Conservation (phyloP, 768 basidiomycete species). For the Lactifluus volemus region DNA sequence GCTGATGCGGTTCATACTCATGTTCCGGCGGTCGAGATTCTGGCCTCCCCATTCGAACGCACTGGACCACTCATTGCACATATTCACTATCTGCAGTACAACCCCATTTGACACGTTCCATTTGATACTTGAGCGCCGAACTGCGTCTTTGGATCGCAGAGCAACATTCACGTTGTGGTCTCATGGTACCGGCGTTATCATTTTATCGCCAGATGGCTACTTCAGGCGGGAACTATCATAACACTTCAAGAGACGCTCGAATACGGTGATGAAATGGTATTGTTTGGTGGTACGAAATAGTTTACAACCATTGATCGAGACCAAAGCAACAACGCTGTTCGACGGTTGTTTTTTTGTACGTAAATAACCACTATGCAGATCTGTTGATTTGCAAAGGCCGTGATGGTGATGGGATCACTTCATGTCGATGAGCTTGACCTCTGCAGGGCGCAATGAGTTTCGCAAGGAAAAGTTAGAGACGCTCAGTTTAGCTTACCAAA, state of each 20-base stretch:
- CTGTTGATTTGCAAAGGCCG: neutral
- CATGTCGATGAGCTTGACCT: slow-evolving; percentile 64
- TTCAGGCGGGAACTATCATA: neutral
- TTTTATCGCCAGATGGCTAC: neutral
- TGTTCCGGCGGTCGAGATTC: neutral
- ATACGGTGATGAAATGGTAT: slow-evolving; percentile 1
- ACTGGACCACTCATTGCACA: neutral
- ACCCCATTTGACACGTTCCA: neutral
- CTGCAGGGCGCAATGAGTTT: slow-evolving; percentile 29
- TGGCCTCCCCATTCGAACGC: too few species aligned
- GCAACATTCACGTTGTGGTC: neutral
- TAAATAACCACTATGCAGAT: slow-evolving; percentile 9
- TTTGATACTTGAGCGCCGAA: neutral
- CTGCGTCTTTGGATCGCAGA: too few species aligned
- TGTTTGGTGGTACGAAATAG: neutral
- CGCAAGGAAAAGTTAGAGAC: neutral
- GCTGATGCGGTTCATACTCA: neutral
- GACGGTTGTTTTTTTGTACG: slow-evolving; percentile 21
- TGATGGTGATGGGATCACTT: slow-evolving; percentile 34
- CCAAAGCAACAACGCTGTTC: neutral
- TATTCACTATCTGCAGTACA: neutral
- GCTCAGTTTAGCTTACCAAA: slow-evolving; percentile 51
- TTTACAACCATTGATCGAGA: neutral
- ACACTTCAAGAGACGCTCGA: neutral
- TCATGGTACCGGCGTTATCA: neutral